A percentile compares a stretch with the other conserved stretches of the same genome.
Evolutionary conservation across 2,329 filamentous ascomycete species (phyloP).

Genomic region (Penicillium sp.): DNA sequence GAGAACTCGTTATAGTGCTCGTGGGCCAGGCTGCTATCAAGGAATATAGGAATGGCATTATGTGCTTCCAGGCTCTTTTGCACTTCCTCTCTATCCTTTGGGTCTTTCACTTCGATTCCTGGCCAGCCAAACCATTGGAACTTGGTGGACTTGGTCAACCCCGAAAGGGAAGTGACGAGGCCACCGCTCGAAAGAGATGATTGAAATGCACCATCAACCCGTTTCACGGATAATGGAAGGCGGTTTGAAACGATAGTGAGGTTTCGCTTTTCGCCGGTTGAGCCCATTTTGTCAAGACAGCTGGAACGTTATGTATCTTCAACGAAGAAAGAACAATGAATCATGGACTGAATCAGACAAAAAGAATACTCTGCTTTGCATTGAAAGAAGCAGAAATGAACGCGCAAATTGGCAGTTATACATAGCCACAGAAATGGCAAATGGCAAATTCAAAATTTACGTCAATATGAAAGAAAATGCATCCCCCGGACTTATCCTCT

Average conservation of each 20-base stretch:
- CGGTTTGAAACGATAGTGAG: slow-evolving; percentile 80
- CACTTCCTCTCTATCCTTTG: slow-evolving; percentile 64
- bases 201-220: slow-evolving; percentile 73
- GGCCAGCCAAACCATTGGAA: slow-evolving; percentile 99
- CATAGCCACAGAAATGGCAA: slow-evolving; percentile 15
- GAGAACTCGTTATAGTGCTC: slow-evolving; percentile 95
- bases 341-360: neutral
- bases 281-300: slow-evolving; percentile 4
- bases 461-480: slow-evolving; percentile 15
- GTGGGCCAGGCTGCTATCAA: slow-evolving; percentile 82
- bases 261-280: slow-evolving; percentile 23
- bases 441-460: slow-evolving; percentile 13
- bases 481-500: neutral
- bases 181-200: slow-evolving; percentile 91
- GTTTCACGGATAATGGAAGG: slow-evolving; percentile 87
- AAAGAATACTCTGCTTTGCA: neutral
- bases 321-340: neutral
- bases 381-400: neutral
- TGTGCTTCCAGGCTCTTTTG: slow-evolving; percentile 72
- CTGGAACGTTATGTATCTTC: neutral
- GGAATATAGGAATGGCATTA: slow-evolving; percentile 79
- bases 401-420: neutral
- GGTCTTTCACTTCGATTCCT: slow-evolving; percentile 77
- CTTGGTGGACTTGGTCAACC: slow-evolving; percentile 79
- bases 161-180: slow-evolving; percentile 83